phyloP scores from a whole-genome alignment of 208 protist genomes.

The Leishmania amazonensis region DNA sequence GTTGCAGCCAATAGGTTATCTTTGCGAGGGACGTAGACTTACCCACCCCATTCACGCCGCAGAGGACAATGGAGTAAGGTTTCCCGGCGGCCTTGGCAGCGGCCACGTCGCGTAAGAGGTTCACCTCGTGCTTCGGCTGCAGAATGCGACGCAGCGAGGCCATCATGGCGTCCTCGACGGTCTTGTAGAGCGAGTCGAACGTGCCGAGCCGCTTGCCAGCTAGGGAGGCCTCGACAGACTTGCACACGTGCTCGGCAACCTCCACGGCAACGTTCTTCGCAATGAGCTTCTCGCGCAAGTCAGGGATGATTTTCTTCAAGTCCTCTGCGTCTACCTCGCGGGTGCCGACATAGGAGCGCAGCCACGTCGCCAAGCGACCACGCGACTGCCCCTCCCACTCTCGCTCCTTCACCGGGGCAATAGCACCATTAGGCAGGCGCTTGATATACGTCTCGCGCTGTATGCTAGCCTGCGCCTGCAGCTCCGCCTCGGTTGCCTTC shows the following conservation, averaged over 20 bases:
- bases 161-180: slow-evolving; percentile 86
- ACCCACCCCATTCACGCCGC: slow-evolving; percentile 99
- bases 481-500: slow-evolving; percentile 65
- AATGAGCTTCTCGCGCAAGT: slow-evolving; percentile 95
- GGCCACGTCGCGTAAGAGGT: slow-evolving; percentile 95
- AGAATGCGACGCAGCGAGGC: slow-evolving; percentile 95
- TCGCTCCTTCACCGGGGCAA: slow-evolving; percentile 75
- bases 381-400: slow-evolving; percentile 81
- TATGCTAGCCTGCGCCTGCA: slow-evolving; percentile 69
- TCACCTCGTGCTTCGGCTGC: slow-evolving; percentile 95
- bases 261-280: slow-evolving; percentile 98
- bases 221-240: slow-evolving; percentile 92
- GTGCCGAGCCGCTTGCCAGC: slow-evolving; percentile 92
- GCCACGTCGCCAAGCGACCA: slow-evolving; percentile 74
- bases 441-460: slow-evolving; percentile 78
- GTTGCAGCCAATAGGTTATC: slow-evolving; percentile 96
- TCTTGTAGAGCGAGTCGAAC: slow-evolving; percentile 87
- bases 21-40: slow-evolving; percentile 99
- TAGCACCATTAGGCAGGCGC: slow-evolving; percentile 60
- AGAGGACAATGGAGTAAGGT: slow-evolving; percentile 98
- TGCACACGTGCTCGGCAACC: slow-evolving; percentile 96
- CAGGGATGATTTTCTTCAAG: slow-evolving; percentile 89
- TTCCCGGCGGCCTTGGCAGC: slow-evolving; percentile 60
- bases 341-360: slow-evolving; percentile 71
- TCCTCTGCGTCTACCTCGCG: slow-evolving; percentile 88